Conservation (phyloP, 345 rosid genomes). For the Eucalyptus tenuipes region DNA sequence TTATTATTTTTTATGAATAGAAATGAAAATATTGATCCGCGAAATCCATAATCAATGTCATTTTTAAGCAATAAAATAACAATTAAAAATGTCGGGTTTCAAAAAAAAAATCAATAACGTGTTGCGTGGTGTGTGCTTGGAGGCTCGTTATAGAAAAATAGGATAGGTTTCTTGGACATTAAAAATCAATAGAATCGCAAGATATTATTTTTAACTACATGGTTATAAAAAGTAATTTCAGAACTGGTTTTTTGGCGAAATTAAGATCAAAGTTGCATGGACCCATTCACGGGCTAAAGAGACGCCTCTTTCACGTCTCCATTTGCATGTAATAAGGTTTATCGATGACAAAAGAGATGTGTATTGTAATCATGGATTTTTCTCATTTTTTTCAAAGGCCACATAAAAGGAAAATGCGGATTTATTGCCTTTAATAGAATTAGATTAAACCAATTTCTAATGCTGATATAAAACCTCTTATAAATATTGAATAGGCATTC, state of each 20-base stretch:
- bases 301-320: too few species aligned
- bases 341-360: too few species aligned
- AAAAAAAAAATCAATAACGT: neutral
- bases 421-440: neutral
- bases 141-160: neutral
- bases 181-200: too few species aligned
- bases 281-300: too few species aligned
- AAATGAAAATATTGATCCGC: neutral
- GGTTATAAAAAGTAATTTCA: too few species aligned
- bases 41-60: neutral
- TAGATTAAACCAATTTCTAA: neutral
- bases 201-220: too few species aligned
- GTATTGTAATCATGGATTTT: neutral
- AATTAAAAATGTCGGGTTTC: neutral
- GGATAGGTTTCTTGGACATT: neutral
- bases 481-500: neutral
- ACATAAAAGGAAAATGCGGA: neutral
- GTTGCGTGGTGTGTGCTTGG: fast-evolving
- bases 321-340: too few species aligned
- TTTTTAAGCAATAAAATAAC: neutral
- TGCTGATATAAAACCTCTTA: neutral
- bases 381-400: too few species aligned
- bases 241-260: fast-evolving
- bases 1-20: neutral
- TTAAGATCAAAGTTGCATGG: too few species aligned